Percentiles rank a stretch among this genome's conserved stretches.
These are phyloP conservation scores for Apophysomyces variabilis DNA, from an alignment of 371 early-diverging fungal genomes.

Conservation along the genomic window DNA sequence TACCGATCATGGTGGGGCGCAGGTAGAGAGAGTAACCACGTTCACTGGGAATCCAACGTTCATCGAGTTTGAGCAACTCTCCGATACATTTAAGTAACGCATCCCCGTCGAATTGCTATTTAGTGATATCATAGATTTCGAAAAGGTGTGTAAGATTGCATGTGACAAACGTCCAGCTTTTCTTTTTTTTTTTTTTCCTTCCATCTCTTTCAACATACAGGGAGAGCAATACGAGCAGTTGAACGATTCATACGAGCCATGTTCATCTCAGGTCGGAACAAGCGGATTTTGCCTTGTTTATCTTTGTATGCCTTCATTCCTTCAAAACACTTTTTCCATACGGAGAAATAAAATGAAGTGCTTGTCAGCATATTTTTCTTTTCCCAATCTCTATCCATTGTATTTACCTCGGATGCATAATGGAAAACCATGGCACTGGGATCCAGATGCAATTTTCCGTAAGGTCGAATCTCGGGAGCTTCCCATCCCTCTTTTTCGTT, in stretches of 20 bases:
- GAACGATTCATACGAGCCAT: slow-evolving; percentile 83
- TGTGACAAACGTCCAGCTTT: too few relatives aligned
- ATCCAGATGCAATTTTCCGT: slow-evolving; percentile 78
- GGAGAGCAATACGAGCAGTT: slow-evolving; percentile 80
- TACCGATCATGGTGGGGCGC: slow-evolving; percentile 95
- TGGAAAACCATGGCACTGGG: slow-evolving; percentile 93
- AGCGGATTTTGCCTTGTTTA: slow-evolving; percentile 76
- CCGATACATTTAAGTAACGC: slow-evolving; percentile 86
- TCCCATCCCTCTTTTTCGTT: slow-evolving; percentile 79
- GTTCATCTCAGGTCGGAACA: slow-evolving; percentile 93
- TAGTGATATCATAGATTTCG: too few relatives aligned
- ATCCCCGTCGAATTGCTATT: slow-evolving; percentile 75
- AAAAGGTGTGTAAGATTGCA: not conserved
- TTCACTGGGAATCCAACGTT: slow-evolving; percentile 88
- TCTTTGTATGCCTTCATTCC: slow-evolving; percentile 94
- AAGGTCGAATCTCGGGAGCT: slow-evolving; percentile 77
- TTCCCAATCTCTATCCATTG: not conserved
- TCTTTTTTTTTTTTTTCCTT: not conserved
- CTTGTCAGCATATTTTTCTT: not conserved
- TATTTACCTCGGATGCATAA: slow-evolving; percentile 79
- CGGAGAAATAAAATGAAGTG: too few relatives aligned
- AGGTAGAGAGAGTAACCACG: slow-evolving; percentile 94
- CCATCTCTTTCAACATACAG: slow-evolving; percentile 48
- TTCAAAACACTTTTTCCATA: slow-evolving; percentile 77
- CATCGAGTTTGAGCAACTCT: slow-evolving; percentile 82